Percentiles rank a stretch among this genome's conserved stretches.
Evolutionary conservation across 495 filamentous ascomycete species (phyloP).

Genomic region (Astrothelium subdiscretum): DNA sequence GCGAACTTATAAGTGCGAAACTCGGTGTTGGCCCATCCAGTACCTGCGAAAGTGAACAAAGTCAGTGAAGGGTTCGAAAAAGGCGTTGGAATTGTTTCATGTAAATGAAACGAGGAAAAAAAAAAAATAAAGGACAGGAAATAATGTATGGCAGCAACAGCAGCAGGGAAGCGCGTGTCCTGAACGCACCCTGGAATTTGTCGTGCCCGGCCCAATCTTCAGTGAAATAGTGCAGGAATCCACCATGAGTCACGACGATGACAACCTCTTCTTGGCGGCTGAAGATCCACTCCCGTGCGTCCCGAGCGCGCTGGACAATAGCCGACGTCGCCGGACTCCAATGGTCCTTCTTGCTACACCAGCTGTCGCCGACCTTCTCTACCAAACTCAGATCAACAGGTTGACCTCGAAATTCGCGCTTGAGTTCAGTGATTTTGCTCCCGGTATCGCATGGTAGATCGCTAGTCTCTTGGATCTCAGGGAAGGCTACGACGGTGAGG

Average conservation of each 20-base stretch:
- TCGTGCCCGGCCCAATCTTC: conserved; percentile 64
- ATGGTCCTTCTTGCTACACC: conserved; percentile 55
- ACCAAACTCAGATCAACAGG: conserved; percentile 55
- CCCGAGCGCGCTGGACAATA: conserved; percentile 50
- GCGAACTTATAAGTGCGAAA: conserved; percentile 63
- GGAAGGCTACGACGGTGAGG: conserved; percentile 59
- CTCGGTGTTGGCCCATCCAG: conserved; percentile 79
- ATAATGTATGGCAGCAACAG: background rate
- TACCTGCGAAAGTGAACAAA: conserved; percentile 35
- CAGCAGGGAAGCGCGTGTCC: conserved; percentile 1
- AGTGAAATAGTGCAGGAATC: conserved; percentile 66
- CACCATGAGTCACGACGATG: conserved; percentile 64
- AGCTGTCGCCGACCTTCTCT: conserved; percentile 36
- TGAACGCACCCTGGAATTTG: conserved; percentile 39
- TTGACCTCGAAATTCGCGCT: conserved; percentile 44
- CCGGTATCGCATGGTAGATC: conserved; percentile 74
- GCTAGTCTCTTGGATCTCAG: conserved; percentile 72
- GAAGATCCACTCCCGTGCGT: conserved; percentile 57
- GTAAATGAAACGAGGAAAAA: no score
- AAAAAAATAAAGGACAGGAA: background rate
- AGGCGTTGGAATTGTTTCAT: no score
- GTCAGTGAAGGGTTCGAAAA: no score
- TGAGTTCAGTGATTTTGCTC: conserved; percentile 39
- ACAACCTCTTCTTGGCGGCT: conserved; percentile 46
- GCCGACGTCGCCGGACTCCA: conserved; percentile 49